These are phyloP conservation scores for Melampsora americana DNA, from an alignment of 1,284 basidiomycete species.

Conservation along the genomic window DNA sequence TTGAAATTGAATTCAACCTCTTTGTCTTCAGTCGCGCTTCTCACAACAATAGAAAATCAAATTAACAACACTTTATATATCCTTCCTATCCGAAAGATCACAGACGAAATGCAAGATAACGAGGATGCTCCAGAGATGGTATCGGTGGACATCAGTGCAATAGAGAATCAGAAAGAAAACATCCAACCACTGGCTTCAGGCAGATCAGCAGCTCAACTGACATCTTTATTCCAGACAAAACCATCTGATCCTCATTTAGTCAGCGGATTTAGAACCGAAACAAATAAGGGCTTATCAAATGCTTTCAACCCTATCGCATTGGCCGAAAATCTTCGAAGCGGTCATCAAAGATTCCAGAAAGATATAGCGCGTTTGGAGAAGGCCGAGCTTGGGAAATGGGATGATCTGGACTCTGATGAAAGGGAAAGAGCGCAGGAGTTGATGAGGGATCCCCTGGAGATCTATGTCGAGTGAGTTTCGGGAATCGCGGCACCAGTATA, in stretches of 20 bases:
- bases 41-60: too few species aligned
- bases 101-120: too few species aligned
- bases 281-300: slow-evolving; percentile 10
- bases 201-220: slow-evolving; percentile 57
- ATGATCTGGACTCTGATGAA: slow-evolving; percentile 55
- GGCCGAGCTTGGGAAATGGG: slow-evolving; percentile 47
- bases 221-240: slow-evolving; percentile 56
- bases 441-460: slow-evolving; percentile 57
- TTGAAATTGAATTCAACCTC: too few species aligned
- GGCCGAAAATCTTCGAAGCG: slow-evolving; percentile 53
- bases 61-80: too few species aligned
- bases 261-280: slow-evolving; percentile 4
- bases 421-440: slow-evolving; percentile 60
- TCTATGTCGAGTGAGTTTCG: slow-evolving; percentile 55
- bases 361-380: slow-evolving; percentile 56
- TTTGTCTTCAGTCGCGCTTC: too few species aligned
- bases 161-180: slow-evolving; percentile 64
- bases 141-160: slow-evolving; percentile 49
- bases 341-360: slow-evolving; percentile 55
- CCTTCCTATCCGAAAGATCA: too few species aligned
- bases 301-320: slow-evolving; percentile 45
- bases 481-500: background rate
- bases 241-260: background rate
- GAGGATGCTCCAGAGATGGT: too few species aligned
- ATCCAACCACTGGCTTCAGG: slow-evolving; percentile 61